Base-by-base conservation (phyloP, 106 monocot species). In the Gastrodia elata region DNA sequence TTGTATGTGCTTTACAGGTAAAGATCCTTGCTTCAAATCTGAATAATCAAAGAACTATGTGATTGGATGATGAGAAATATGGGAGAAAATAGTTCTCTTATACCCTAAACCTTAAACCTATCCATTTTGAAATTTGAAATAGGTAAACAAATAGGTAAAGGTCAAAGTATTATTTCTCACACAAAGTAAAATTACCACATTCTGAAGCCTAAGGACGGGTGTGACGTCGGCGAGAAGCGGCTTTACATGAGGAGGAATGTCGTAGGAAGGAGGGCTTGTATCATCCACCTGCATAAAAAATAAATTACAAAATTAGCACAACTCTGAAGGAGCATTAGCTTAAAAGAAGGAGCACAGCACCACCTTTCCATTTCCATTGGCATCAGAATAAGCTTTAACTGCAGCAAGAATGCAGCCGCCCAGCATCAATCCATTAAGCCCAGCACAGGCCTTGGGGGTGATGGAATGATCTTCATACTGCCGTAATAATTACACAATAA, bases 401-500 rank as follows among this genome's bases (percentile, higher is more conserved):
- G 79, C 93, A 73, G 85, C 91, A 38, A 98, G 71, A 38, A 93
- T 34, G 35, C 33, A 40, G 65, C 84, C 86, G 22, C 91, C 93
- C 6, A 98, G 76, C 77, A 85, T 98, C 88, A 98, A 87, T 25
- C 98, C 98, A 77, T 93, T 91, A 32, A 98, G 72, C 49, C 98
- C 90, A 41, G 87, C 84, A 83, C 93, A 87, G 40, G 98, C 98
- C 64, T 85, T 91, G 18, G 76, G 71, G 73, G 98, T 98, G 38
- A 87, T 44, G 0, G 85, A 86, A 58, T 77, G 84, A 79, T 98
- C 98, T 38, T 74, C 74, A 80, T 89, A 98, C 98, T 98, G 80
- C 37, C 20, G 80, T 55, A 64, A 65, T n/a, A 46, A 75, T 74
- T 11, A 55, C 1, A 42, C 18, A 30, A 58, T 30, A 52, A 40